Percentiles rank a stretch among this genome's conserved stretches.
phyloP scores from a whole-genome alignment of 2,329 filamentous ascomycete species.

The Colletotrichum neosansevieriae region DNA sequence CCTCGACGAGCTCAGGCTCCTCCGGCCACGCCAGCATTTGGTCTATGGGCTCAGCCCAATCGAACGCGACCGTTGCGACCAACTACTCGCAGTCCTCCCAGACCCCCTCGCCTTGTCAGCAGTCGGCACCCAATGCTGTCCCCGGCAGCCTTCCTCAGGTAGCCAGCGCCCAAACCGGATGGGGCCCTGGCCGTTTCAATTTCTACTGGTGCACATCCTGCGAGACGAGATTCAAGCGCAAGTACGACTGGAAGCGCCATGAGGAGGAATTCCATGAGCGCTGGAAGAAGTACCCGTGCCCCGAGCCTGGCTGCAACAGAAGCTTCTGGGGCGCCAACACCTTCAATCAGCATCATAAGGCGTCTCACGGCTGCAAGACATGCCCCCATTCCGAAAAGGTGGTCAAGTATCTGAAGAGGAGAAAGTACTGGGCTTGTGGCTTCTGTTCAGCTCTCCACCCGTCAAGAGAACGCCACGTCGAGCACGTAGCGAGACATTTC shows the following conservation, averaged over 20 bases:
- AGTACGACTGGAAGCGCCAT: conserved; percentile 78
- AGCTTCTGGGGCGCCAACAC: conserved; percentile 77
- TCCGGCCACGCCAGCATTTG: conserved; percentile 55
- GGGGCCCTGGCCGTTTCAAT: conserved; percentile 48
- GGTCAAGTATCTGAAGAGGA: conserved; percentile 71
- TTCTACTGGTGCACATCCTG: conserved; percentile 69
- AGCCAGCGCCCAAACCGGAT: conserved; percentile 41
- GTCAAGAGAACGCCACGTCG: conserved; percentile 74
- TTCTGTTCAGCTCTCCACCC: conserved; percentile 74
- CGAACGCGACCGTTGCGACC: conserved; percentile 45
- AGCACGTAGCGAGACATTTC: conserved; percentile 77
- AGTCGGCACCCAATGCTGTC: conserved; percentile 43
- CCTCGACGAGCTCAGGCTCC: conserved; percentile 63
- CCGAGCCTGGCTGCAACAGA: conserved; percentile 72
- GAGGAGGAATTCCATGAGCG: conserved; percentile 78
- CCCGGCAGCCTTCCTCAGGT: conserved; percentile 37
- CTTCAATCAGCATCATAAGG: conserved; percentile 76
- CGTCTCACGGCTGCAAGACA: conserved; percentile 73
- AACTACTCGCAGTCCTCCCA: conserved; percentile 54
- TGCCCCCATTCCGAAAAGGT: conserved; percentile 75
- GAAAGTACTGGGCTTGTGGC: conserved; percentile 76
- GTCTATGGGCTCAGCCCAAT: conserved; percentile 47
- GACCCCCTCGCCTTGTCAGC: conserved; percentile 52
- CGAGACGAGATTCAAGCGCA: conserved; percentile 75
- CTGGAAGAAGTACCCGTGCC: conserved; percentile 75